Percentiles rank a stretch among this genome's conserved stretches.
phyloP scores from a whole-genome alignment of 768 basidiomycete species.

The Hydnum rufescens region DNA sequence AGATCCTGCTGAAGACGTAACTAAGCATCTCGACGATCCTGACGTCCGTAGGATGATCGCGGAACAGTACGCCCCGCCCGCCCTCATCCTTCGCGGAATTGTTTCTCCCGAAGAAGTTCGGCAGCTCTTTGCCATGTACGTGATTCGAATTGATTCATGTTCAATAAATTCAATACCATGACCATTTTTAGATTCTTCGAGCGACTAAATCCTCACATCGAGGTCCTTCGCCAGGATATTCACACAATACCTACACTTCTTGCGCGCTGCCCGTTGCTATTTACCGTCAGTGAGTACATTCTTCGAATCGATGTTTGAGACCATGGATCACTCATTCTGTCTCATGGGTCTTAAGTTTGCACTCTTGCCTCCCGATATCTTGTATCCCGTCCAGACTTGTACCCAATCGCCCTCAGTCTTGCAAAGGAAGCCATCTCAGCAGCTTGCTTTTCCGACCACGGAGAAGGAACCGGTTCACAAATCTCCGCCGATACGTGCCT shows the following conservation, averaged over 20 bases:
- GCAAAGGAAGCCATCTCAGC: background rate
- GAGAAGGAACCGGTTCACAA: background rate
- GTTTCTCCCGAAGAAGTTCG: background rate
- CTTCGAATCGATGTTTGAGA: background rate
- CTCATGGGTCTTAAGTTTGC: background rate
- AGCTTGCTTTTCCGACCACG: background rate
- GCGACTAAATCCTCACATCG: background rate
- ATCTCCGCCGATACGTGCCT: background rate
- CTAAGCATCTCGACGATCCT: background rate
- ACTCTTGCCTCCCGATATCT: background rate
- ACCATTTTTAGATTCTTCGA: background rate
- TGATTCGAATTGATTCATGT: background rate
- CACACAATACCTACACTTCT: background rate
- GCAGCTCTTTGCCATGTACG: background rate
- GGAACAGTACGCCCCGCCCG: background rate
- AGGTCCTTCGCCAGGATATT: background rate
- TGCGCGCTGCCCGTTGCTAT: background rate
- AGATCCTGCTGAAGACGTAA: no score
- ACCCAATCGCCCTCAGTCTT: background rate
- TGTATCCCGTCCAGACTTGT: background rate
- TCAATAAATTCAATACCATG: no score
- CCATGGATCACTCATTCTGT: background rate
- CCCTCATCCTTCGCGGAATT: background rate
- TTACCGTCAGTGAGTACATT: background rate
- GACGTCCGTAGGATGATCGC: background rate